Conservation (phyloP, 2,329 filamentous ascomycete species). For the Paraphaeosphaeria sporulosa region DNA sequence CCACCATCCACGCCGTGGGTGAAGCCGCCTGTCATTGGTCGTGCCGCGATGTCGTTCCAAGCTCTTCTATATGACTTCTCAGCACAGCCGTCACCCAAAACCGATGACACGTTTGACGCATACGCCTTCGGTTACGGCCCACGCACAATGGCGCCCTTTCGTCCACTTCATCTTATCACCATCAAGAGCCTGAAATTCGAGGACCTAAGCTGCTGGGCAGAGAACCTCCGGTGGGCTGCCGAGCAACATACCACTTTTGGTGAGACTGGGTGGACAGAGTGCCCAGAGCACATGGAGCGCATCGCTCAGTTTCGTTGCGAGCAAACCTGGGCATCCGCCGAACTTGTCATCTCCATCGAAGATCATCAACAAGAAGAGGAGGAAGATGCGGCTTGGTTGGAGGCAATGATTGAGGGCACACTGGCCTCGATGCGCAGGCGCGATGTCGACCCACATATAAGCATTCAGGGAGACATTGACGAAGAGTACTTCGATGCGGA, state of each 20-base stretch:
- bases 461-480: not conserved
- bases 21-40: not conserved
- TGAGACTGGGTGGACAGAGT: constrained; percentile 30
- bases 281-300: constrained; percentile 33
- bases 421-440: not conserved
- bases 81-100: not conserved
- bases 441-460: not conserved
- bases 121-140: constrained; percentile 28
- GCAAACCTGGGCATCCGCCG: constrained; percentile 30
- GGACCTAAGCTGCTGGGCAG: constrained; percentile 33
- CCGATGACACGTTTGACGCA: constrained; percentile 2
- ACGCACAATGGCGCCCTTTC: constrained; percentile 26
- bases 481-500: not conserved
- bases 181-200: constrained; percentile 14
- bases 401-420: not conserved
- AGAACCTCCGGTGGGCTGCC: constrained; percentile 33
- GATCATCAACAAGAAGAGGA: not conserved
- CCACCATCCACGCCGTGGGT: not conserved
- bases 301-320: constrained; percentile 25
- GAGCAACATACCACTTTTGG: constrained; percentile 25
- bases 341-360: constrained; percentile 12
- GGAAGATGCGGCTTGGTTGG: not conserved
- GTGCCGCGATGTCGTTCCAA: not conserved
- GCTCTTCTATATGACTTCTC: not conserved
- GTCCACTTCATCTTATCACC: constrained; percentile 23